Conservation (phyloP, 768 basidiomycete genomes). For the Rhodotorula graminis region DNA sequence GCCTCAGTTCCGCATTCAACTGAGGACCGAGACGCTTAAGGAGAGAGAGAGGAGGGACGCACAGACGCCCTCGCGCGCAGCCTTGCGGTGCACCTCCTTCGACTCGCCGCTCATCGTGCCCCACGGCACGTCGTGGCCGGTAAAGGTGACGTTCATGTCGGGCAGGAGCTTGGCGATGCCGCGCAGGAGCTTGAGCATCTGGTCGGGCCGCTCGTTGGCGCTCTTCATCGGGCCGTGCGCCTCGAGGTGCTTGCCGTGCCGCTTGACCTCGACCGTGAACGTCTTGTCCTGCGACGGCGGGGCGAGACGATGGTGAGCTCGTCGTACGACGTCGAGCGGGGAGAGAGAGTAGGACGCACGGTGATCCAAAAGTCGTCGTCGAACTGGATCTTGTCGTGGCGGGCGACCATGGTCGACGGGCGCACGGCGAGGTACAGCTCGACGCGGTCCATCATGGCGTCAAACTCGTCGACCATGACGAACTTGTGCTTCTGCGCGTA, state of each 20-base stretch:
- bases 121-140: conserved; percentile 39
- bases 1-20: too few relatives aligned
- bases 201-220: conserved; percentile 14
- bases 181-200: conserved; percentile 29
- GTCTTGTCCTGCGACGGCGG: conserved; percentile 23
- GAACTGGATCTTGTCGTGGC: conserved; percentile 25
- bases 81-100: not conserved
- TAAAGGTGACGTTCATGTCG: conserved; percentile 40
- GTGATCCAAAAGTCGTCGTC: conserved; percentile 34
- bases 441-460: conserved; percentile 52
- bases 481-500: conserved; percentile 58
- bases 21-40: too few relatives aligned
- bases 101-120: conserved; percentile 26
- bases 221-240: conserved; percentile 28
- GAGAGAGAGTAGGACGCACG: not conserved
- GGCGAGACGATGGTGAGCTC: too few relatives aligned
- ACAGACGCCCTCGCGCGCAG: conserved; percentile 9
- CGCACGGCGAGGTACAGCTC: conserved; percentile 52
- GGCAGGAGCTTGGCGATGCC: conserved; percentile 37
- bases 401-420: conserved; percentile 45
- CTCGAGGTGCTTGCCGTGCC: not conserved
- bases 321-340: too few relatives aligned
- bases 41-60: not conserved
- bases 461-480: conserved; percentile 65
- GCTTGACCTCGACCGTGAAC: conserved; percentile 30